Evolutionary conservation across 805 yeast species (phyloP), one percentile per base, ranked within the genome.

Genomic region (Sugiyamaella qingdaonensis): DNA sequence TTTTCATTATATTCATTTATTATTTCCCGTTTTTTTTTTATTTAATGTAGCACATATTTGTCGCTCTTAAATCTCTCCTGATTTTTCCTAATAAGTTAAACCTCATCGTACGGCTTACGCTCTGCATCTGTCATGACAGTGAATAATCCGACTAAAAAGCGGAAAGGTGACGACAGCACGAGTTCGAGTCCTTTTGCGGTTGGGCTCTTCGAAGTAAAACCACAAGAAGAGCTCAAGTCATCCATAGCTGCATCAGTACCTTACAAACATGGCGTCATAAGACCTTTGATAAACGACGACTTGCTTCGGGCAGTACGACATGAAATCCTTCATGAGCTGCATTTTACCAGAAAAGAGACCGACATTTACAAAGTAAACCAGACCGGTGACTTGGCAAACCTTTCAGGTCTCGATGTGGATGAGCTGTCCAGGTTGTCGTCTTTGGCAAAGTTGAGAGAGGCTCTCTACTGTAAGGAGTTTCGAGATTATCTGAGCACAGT

Each of bases 271-370:
- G 97, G 98, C 1, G 82, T 90, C 11, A 85, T 94, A 46, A 75
- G 73, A 19, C 78, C 82, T 33, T 72, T 94, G 46, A 76, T 94
- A 39, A 81, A 91, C 65, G 96, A 92, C 58, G 79, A 82, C 1
- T 71, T 95, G 36, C 71, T 94, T 51, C 74, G 94, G 57, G 77
- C 79, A 31, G 98, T 95, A 1, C 78, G 98, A 48, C 80, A 80
- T 53, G 99, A 94, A 68, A 90, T 95, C 24, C 78, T 88, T 58
- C 71, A 76, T 2, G 86, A 90, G 63, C 85, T 94, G 56, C 94
- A 88, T 43, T 94, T 95, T 74, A 90, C 98, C 9, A 82, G 84
- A 61, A 94, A 95, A 68, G 99, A 95, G 69, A 94, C 99, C 0
- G 99, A 94, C 66, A 94, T 94, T 58, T 94, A 94, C 70, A 91